Conservation (phyloP, 495 filamentous ascomycete species). For the Poronia punctata region DNA sequence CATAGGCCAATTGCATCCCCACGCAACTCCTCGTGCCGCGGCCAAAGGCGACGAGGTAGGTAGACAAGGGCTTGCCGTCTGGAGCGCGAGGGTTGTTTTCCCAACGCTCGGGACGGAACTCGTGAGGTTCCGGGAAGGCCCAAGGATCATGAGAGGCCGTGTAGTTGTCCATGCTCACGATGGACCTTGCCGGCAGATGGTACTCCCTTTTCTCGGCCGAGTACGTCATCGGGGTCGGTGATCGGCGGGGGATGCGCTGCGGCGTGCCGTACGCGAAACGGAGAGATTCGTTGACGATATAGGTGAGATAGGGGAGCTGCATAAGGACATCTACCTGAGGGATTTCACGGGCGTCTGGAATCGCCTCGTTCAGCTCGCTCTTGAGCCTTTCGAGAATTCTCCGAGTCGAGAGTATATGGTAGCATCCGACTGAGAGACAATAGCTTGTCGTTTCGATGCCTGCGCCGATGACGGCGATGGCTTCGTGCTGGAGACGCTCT, state of each 20-base stretch:
- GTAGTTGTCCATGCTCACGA: neutral
- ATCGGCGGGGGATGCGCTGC: neutral
- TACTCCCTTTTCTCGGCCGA: too few species aligned
- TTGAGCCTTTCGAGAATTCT: neutral
- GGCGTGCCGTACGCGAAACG: neutral
- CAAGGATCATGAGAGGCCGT: neutral
- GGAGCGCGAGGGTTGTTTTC: neutral
- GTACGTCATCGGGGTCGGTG: too few species aligned
- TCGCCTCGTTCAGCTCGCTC: neutral
- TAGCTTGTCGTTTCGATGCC: neutral
- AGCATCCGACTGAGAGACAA: neutral
- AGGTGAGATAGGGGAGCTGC: neutral
- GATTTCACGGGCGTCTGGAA: neutral
- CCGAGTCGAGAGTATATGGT: neutral
- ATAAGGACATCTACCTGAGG: neutral
- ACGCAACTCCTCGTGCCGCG: slow-evolving; percentile 38
- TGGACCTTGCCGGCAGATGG: neutral
- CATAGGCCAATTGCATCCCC: slow-evolving; percentile 27
- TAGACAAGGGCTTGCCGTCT: slow-evolving; percentile 6
- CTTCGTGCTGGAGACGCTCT: slow-evolving; percentile 1
- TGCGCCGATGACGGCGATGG: neutral
- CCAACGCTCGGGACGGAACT: slow-evolving; percentile 5
- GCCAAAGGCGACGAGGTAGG: slow-evolving; percentile 33
- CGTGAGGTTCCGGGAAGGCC: neutral
- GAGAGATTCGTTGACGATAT: slow-evolving; percentile 1